Conservation (phyloP, 2,329 filamentous ascomycete species). For the Arthroderma uncinatum region DNA sequence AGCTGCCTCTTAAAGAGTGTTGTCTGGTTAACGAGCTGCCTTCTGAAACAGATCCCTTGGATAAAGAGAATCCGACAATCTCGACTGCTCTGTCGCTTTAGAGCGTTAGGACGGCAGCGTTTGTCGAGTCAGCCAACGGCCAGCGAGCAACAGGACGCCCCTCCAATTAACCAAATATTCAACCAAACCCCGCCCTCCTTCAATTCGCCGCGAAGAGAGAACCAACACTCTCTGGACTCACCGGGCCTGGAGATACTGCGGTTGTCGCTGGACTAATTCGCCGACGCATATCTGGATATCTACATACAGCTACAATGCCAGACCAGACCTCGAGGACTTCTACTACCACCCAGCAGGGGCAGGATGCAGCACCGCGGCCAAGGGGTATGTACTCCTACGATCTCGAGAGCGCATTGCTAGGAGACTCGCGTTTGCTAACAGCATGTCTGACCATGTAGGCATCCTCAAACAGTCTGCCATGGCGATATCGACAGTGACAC, state of each 20-base stretch:
- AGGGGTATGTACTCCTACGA: conserved; percentile 26
- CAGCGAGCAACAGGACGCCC: not conserved
- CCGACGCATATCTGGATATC: not conserved
- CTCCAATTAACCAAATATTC: not conserved
- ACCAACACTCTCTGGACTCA: too few relatives aligned
- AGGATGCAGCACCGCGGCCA: conserved; percentile 19
- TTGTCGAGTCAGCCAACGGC: not conserved
- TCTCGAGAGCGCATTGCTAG: not conserved
- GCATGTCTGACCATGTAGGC: conserved; percentile 49
- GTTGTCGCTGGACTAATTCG: not conserved
- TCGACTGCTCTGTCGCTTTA: not conserved
- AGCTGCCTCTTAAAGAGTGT: not conserved
- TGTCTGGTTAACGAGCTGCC: not conserved
- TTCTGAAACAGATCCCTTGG: not conserved
- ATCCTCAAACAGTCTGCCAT: conserved; percentile 86
- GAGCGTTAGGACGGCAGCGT: not conserved
- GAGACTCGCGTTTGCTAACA: not conserved
- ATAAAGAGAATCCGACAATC: not conserved
- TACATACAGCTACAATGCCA: not conserved
- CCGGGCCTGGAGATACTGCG: too few relatives aligned
- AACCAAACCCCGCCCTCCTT: too few relatives aligned
- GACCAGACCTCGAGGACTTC: not conserved
- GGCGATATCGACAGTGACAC: conserved; percentile 27
- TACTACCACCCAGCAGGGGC: not conserved
- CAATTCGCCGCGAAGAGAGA: not conserved